These are phyloP conservation scores for Schoenoplectus triqueter DNA, from an alignment of 202 grass and related monocot species.

Conservation along the genomic window DNA sequence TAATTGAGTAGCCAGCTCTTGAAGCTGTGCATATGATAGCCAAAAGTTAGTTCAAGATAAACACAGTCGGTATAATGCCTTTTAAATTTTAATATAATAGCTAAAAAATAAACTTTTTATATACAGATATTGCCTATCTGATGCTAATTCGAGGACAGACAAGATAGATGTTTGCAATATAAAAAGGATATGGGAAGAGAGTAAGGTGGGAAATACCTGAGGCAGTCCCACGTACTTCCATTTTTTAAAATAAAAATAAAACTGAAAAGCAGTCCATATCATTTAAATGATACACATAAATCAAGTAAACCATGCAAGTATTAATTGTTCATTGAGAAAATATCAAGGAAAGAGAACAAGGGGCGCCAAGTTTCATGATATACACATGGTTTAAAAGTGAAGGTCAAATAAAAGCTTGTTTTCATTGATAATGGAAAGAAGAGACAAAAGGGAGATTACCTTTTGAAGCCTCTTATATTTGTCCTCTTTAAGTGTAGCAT, in stretches of 20 bases:
- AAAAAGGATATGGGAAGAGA: not conserved
- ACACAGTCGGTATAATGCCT: not conserved
- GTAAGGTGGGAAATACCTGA: not conserved
- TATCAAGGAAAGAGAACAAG: not conserved
- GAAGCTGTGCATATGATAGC: constrained; percentile 57
- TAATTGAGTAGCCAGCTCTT: constrained; percentile 75
- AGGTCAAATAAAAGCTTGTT: not conserved
- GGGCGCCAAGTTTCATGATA: not conserved
- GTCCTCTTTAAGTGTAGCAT: constrained; percentile 69
- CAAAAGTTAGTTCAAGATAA: not conserved
- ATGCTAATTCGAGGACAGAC: not conserved
- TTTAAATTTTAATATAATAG: not conserved
- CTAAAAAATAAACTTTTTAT: constrained; percentile 6
- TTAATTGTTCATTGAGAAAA: constrained; percentile 14
- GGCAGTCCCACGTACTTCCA: not conserved
- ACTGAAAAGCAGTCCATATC: not conserved
- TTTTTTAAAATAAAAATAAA: constrained; percentile 5
- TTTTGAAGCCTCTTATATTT: constrained; percentile 74
- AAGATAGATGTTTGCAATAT: not conserved
- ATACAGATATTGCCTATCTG: not conserved
- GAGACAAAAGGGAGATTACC: constrained; percentile 51
- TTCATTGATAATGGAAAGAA: constrained; percentile 35
- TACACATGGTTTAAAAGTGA: not conserved
- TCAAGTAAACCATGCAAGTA: not conserved
- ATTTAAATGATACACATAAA: not conserved